Evolutionary conservation across 805 yeast species (phyloP), one percentile per base, ranked within the genome.

Genomic region (Tetrapisispora namnaoensis): DNA sequence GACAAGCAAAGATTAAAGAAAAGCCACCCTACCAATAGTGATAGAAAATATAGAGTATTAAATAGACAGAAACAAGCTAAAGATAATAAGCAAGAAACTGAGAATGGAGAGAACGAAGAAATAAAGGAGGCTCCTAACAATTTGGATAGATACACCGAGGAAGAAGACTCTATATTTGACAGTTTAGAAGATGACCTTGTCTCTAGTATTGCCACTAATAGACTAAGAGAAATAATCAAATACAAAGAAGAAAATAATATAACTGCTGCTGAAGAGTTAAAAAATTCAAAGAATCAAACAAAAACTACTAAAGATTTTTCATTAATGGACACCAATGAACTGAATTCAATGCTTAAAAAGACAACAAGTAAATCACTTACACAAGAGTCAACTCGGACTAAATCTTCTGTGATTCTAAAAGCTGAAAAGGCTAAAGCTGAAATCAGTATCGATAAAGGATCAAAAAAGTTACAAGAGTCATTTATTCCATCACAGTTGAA

Each of bases 1-100:
- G 75, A 71, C 48, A 70, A 69, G 51, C 62, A 67, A 30, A 65
- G 62, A 46, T 60, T 69, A 13, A 71, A 71, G 48, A 56, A 68
- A 4, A 66, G 60, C 20, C 75, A 71, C 55, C 62, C 60, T 1
- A 66, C 67, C 44, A 70, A 63, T 48, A 68, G 65, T 55, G 71
- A 58, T 52, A 62, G 55, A 53, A 70, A 63, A 59, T 70, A 65
- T 49, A 53, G 57, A 5, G 55, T 62, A 14, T 37, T 60, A 28
- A 59, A 59, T 40, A 55, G 53, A 24, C 41, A 51, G 14, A 42
- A 42, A 42, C 51, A 52, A 17, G 45, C 41, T 17, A n/a, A 38
- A 20, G 51, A 65, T 13, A 59, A 62, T 13, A 53, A 48, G 1
- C 52, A 55, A 46, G 57, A 61, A 13, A 48, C 47, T 1, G 60